These are phyloP conservation scores for Arachnopeziza araneosa DNA, from an alignment of 2,329 filamentous ascomycete species.

Conservation along the genomic window DNA sequence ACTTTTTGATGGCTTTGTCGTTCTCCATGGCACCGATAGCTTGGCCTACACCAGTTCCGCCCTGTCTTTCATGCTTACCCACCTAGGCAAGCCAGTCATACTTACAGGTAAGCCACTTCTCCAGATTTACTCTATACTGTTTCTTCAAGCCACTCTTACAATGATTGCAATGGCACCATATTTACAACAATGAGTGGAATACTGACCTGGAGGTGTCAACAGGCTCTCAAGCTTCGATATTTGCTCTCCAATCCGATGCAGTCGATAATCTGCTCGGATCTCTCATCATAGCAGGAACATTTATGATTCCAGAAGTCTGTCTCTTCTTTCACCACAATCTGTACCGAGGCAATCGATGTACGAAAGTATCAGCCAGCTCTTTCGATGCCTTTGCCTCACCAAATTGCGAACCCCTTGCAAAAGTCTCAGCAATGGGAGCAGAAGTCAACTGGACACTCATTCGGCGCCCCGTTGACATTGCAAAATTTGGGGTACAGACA, in stretches of 20 bases:
- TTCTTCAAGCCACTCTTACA: too few species aligned
- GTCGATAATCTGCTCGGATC: slow-evolving; percentile 66
- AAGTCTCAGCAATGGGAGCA: slow-evolving; percentile 53
- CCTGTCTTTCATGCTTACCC: slow-evolving; percentile 67
- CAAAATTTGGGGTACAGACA: slow-evolving; percentile 56
- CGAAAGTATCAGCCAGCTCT: slow-evolving; percentile 63
- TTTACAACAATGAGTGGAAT: too few species aligned
- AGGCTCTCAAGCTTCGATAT: slow-evolving; percentile 59
- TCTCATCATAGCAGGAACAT: slow-evolving; percentile 65
- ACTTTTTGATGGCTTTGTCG: slow-evolving; percentile 64
- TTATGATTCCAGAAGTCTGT: slow-evolving; percentile 70
- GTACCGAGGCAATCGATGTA: slow-evolving; percentile 63
- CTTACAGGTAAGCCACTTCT: slow-evolving; percentile 36
- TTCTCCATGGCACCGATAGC: slow-evolving; percentile 68
- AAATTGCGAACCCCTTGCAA: slow-evolving; percentile 59
- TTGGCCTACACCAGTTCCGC: slow-evolving; percentile 66
- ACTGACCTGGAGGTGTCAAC: slow-evolving; percentile 24
- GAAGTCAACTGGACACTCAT: slow-evolving; percentile 60
- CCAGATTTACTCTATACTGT: too few species aligned
- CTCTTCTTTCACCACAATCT: slow-evolving; percentile 69
- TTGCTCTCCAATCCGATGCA: slow-evolving; percentile 65
- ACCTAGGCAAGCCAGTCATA: slow-evolving; percentile 66
- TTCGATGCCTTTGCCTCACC: slow-evolving; percentile 66
- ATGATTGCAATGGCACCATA: too few species aligned
- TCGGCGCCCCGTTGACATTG: slow-evolving; percentile 49